Base-by-base conservation (phyloP, 2,329 filamentous ascomycete genomes). In the Calonectria crousiana region DNA sequence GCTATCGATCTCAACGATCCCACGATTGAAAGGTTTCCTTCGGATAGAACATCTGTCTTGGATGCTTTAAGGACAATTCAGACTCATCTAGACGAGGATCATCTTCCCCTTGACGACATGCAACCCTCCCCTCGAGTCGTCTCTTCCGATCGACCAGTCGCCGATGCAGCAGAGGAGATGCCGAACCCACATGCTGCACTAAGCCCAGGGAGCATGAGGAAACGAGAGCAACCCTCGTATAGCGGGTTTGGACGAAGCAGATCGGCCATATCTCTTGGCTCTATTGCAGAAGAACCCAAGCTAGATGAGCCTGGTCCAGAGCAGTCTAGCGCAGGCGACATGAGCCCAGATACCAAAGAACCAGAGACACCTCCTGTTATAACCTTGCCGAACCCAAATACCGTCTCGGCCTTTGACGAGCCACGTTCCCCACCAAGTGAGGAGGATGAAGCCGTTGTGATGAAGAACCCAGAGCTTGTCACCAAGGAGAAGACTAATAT, bases 1-100 rank as follows among this genome's bases (percentile, higher is more conserved):
- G 71, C 80, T 13, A 58, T 80, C 32, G 88, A 89, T 62, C 73
- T 86, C 2, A 84, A 86, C 60, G 88, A 90, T 65, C 88, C 88
- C 1, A 88, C 85, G 0, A 80, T 90, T 11, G 88, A 89, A 74
- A 82, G 79, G 23, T 89, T 90, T 75, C 88, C 88, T 2, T 88
- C 85, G 1, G 85, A 86, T 66, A 83, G 84, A 20, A 81, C 83
- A 0, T 86, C 86, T 8, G 88, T 90, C 65, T 80, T 89, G 16
- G 84, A 86, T 62, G 83, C 86, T 1, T 83, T 90, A 18, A 85
- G 87, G 9, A 86, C 86, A 67, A 85, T 90, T 18, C 86, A 86
- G 71, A 88, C 86, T 0, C 85, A 87, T 52, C 82, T 86, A 0
- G 82, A 83, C 49, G 86, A 85, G 56, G 86, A 88, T 41, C 82